Evolutionary conservation across 2,329 filamentous ascomycete species (phyloP).

Genomic region (Cytospora piceicola): DNA sequence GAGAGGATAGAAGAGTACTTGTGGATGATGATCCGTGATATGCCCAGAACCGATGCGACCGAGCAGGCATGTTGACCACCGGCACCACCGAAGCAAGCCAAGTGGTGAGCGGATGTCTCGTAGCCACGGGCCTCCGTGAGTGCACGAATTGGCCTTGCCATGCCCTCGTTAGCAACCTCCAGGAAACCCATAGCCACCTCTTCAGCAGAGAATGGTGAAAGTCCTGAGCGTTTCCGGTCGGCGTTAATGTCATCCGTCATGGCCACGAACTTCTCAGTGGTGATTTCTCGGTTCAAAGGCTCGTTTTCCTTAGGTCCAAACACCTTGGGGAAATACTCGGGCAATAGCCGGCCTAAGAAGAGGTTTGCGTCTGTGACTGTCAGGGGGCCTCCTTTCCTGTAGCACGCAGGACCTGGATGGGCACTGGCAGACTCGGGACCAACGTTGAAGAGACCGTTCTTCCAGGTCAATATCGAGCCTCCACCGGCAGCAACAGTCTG

Average conservation of each 20-base stretch:
- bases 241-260: slow-evolving; percentile 44
- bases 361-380: slow-evolving; percentile 71
- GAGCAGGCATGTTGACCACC: slow-evolving; percentile 47
- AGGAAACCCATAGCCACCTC: slow-evolving; percentile 68
- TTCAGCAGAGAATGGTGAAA: slow-evolving; percentile 33
- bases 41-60: slow-evolving; percentile 44
- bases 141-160: slow-evolving; percentile 71
- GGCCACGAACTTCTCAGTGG: slow-evolving; percentile 40
- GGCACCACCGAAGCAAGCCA: slow-evolving; percentile 32
- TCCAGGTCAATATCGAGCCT: slow-evolving; percentile 70
- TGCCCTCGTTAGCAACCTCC: slow-evolving; percentile 72
- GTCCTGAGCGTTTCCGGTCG: slow-evolving; percentile 31
- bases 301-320: slow-evolving; percentile 69
- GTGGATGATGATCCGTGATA: slow-evolving; percentile 44
- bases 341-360: slow-evolving; percentile 57
- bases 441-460: slow-evolving; percentile 69
- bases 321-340: slow-evolving; percentile 70
- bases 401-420: slow-evolving; percentile 70
- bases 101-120: slow-evolving; percentile 47
- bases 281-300: slow-evolving; percentile 43
- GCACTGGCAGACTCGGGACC: slow-evolving; percentile 69
- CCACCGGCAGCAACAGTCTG: slow-evolving; percentile 80
- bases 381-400: slow-evolving; percentile 66
- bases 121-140: slow-evolving; percentile 54
- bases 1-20: slow-evolving; percentile 40